Percentiles rank a stretch among this genome's conserved stretches.
Evolutionary conservation across 306 rosid species (phyloP).

Genomic region (Malus fusca): DNA sequence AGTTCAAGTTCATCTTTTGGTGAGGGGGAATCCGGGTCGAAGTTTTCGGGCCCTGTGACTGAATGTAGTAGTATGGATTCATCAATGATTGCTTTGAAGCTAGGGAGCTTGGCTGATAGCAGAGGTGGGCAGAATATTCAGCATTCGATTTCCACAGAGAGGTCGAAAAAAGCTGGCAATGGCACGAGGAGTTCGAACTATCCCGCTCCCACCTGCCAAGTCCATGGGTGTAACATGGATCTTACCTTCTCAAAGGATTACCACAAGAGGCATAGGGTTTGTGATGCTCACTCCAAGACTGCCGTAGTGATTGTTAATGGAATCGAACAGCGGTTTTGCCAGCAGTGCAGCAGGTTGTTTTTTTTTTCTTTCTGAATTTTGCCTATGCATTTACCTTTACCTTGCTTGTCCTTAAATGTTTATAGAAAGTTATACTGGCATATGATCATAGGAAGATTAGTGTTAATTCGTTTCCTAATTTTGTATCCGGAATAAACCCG

Average conservation of each 20-base stretch:
- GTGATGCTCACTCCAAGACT: conserved; percentile 81
- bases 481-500: neutral
- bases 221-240: conserved; percentile 67
- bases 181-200: conserved; percentile 30
- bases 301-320: conserved; percentile 71
- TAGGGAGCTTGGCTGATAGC: conserved; percentile 51
- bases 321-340: conserved; percentile 76
- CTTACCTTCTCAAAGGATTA: conserved; percentile 73
- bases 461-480: neutral
- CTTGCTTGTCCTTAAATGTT: neutral
- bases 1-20: conserved; percentile 42
- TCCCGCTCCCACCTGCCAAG: conserved; percentile 63
- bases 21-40: conserved; percentile 49
- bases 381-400: neutral
- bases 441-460: neutral
- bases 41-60: conserved; percentile 30
- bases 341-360: conserved; percentile 76
- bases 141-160: conserved; percentile 14
- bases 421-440: conserved; percentile 1
- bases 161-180: conserved; percentile 43
- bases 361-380: neutral
- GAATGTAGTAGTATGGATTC: conserved; percentile 37
- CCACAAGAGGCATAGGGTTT: conserved; percentile 75
- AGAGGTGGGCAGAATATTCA: conserved; percentile 22
- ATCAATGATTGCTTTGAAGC: conserved; percentile 54